Percentiles rank a stretch among this genome's conserved stretches.
Evolutionary conservation across 495 filamentous ascomycete genomes (phyloP).

Genomic region (Astrothelium subdiscretum): DNA sequence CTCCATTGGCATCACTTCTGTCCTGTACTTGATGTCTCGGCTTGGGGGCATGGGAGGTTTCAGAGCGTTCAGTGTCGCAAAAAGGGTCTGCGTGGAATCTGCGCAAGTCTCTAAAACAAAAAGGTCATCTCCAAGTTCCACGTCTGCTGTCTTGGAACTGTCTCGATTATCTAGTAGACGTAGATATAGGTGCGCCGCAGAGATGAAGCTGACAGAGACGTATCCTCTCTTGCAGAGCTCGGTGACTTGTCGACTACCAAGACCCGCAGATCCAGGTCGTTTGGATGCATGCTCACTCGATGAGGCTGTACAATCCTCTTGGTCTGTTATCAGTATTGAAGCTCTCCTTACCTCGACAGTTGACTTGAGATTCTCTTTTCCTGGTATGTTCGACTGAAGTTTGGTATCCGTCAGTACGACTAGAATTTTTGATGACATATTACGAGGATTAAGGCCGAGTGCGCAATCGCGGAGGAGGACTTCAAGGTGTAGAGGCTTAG

Average conservation of each 20-base stretch:
- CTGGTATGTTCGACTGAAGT: slow-evolving; percentile 50
- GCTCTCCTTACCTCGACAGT: slow-evolving; percentile 62
- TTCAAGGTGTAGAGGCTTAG: slow-evolving; percentile 54
- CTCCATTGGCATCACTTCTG: slow-evolving; percentile 69
- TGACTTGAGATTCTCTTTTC: slow-evolving; percentile 46
- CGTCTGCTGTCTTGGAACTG: slow-evolving; percentile 54
- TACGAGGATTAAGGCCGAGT: slow-evolving; percentile 75
- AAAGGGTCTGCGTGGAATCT: slow-evolving; percentile 90
- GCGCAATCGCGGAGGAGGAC: slow-evolving; percentile 66
- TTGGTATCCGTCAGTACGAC: slow-evolving; percentile 68
- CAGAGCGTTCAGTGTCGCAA: slow-evolving; percentile 67
- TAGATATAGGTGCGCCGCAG: slow-evolving; percentile 57
- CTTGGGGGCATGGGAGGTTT: slow-evolving; percentile 71
- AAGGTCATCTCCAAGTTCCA: slow-evolving; percentile 73
- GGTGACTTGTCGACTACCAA: slow-evolving; percentile 48
- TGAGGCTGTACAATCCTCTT: slow-evolving; percentile 25
- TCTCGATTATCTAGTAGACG: slow-evolving; percentile 40
- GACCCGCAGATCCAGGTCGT: slow-evolving; percentile 21
- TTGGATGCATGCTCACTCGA: slow-evolving; percentile 32
- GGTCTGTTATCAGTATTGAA: slow-evolving; percentile 72
- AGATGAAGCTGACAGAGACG: slow-evolving; percentile 74
- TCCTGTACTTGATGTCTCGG: slow-evolving; percentile 73
- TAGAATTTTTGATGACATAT: slow-evolving; percentile 57
- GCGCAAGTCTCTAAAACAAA: slow-evolving; percentile 90
- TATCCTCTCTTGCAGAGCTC: slow-evolving; percentile 61